Evolutionary conservation across 805 yeast species (phyloP), one percentile per base, ranked within the genome.

Genomic region (Wickerhamomyces canadensis): DNA sequence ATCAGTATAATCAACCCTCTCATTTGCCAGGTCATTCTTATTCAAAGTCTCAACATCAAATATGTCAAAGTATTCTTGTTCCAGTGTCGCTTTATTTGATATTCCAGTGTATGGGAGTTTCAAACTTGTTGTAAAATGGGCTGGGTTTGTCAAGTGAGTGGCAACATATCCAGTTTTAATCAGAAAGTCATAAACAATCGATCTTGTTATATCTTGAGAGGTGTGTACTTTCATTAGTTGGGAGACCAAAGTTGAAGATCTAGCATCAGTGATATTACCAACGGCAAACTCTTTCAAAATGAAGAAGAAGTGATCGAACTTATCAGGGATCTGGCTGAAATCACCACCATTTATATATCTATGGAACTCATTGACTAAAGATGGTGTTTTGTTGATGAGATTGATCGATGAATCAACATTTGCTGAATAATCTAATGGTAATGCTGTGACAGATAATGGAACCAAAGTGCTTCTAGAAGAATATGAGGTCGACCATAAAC

Each of bases 221-320:
- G 55, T 60, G 5, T 51, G 32, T 1, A 38, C 36, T 29, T 64
- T 55, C 44, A 65, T 58, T 14, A 64, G 35, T 30, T 63, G 65
- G 14, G 74, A 54, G 14, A 78, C 59, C 17, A 74, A 54, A 0
- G 85, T 69, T 36, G 72, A 77, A 6, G 71, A 55, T 3, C 61
- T 64, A 16, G 70, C 67, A 49, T 74, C 70, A 14, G 61, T 51
- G 23, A 72, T 49, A 33, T 78, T 76, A 0, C 78, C 81, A 6
- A 76, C 72, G 3, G 75, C 67, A 52, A 74, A 81, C 29, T 74
- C 73, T 41, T 69, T 72, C 37, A 82, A 51, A 33, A 80, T 44
- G 16, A 60, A 61, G 12, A 79, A 50, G 4, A 74, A 57, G 2
- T 66, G 64, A 0, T 64, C 54, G 41, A 60, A 66, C 8, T 25